phyloP scores from a whole-genome alignment of 768 basidiomycete genomes.

The Coprinopsis cinerea region DNA sequence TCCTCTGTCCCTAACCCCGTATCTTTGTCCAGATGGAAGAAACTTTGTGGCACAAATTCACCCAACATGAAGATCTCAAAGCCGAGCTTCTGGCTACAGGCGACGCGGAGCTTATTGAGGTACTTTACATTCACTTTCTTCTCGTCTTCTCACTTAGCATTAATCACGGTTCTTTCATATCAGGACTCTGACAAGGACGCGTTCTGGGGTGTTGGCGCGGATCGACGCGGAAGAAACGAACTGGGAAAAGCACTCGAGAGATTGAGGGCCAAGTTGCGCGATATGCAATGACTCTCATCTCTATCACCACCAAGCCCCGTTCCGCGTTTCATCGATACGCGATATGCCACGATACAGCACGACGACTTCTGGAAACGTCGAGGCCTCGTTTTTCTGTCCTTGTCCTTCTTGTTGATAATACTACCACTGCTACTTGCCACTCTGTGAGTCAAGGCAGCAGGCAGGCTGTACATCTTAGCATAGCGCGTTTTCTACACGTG shows the following conservation, averaged over 20 bases:
- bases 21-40: slow-evolving; percentile 52
- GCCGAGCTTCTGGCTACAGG: slow-evolving; percentile 58
- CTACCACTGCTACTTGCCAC: not conserved
- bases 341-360: no score
- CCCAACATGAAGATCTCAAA: slow-evolving; percentile 57
- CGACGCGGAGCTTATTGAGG: slow-evolving; percentile 65
- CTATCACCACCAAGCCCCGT: no score
- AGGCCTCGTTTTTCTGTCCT: slow-evolving; percentile 7
- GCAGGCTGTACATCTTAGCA: not conserved
- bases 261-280: slow-evolving; percentile 49
- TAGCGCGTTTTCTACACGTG: no score
- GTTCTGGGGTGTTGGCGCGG: slow-evolving; percentile 73
- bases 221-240: slow-evolving; percentile 64
- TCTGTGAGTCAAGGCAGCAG: not conserved
- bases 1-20: slow-evolving; percentile 2
- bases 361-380: slow-evolving; percentile 12
- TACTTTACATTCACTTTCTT: slow-evolving; percentile 20
- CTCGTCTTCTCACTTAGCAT: slow-evolving; percentile 5
- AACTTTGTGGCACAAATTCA: slow-evolving; percentile 61
- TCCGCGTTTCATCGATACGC: slow-evolving; percentile 5
- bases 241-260: slow-evolving; percentile 66
- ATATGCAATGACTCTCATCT: not conserved
- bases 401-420: not conserved
- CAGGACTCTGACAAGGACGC: slow-evolving; percentile 73
- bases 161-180: not conserved